phyloP scores from a whole-genome alignment of 306 rosid genomes.

The Pachyrhizus erosus region DNA sequence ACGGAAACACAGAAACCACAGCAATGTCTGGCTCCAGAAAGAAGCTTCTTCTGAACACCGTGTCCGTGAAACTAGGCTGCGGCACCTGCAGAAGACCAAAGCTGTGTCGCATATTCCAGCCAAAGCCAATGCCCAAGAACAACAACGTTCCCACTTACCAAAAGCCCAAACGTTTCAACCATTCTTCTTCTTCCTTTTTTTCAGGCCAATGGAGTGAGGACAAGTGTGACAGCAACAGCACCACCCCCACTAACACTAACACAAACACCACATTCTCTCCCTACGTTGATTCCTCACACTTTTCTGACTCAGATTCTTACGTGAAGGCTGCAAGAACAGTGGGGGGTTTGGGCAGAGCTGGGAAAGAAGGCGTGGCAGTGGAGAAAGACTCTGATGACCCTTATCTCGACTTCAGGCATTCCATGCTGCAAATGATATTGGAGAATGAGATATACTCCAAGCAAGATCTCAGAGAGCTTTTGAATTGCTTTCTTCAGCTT shows the following conservation, averaged over 20 bases:
- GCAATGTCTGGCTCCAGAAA: slow-evolving; percentile 69
- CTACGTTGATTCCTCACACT: slow-evolving; percentile 43
- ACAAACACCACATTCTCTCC: slow-evolving; percentile 56
- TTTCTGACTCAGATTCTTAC: slow-evolving; percentile 43
- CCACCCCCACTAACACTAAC: slow-evolving; percentile 42
- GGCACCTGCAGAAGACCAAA: slow-evolving; percentile 72
- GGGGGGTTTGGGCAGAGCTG: slow-evolving; percentile 69
- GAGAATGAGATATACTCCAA: slow-evolving; percentile 93
- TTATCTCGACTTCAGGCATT: slow-evolving; percentile 81
- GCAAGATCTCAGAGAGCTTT: slow-evolving; percentile 77
- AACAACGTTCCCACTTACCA: slow-evolving; percentile 40
- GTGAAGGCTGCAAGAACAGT: slow-evolving; percentile 39
- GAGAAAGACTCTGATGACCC: slow-evolving; percentile 98
- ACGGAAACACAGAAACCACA: not conserved
- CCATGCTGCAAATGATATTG: slow-evolving; percentile 94
- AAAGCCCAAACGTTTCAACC: slow-evolving; percentile 45
- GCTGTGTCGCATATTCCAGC: slow-evolving; percentile 57
- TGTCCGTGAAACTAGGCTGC: slow-evolving; percentile 73
- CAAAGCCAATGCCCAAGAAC: slow-evolving; percentile 56
- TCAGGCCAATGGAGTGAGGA: slow-evolving; percentile 41
- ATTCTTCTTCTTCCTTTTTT: slow-evolving; percentile 40
- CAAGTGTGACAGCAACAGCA: slow-evolving; percentile 38
- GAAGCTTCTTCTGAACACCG: slow-evolving; percentile 61
- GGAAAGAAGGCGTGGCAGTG: slow-evolving; percentile 80
- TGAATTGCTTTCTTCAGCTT: slow-evolving; percentile 82